phyloP scores from a whole-genome alignment of 208 protist genomes.

The Tritrichomonas musculus region DNA sequence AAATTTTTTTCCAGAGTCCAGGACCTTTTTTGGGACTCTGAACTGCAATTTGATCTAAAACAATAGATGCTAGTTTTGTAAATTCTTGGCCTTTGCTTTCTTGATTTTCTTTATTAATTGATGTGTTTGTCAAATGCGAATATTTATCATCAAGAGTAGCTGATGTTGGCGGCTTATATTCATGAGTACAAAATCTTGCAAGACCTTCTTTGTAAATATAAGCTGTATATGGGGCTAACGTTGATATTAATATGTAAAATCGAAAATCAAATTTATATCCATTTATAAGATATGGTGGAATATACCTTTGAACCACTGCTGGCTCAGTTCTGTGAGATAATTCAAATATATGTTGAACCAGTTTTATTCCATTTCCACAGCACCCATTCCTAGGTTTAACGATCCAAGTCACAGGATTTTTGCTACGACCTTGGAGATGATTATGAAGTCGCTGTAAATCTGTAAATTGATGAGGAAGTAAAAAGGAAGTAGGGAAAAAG shows the following conservation, averaged over 20 bases:
- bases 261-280: slow-evolving; percentile 51
- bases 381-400: background rate
- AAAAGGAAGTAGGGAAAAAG: background rate
- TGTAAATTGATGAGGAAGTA: background rate
- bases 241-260: slow-evolving; percentile 25
- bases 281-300: slow-evolving; percentile 33
- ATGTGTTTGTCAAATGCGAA: background rate
- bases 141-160: background rate
- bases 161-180: background rate
- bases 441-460: background rate
- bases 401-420: background rate
- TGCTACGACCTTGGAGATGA: background rate
- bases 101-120: background rate
- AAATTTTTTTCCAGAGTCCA: background rate
- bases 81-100: background rate
- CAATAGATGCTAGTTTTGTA: background rate
- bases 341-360: background rate
- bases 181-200: slow-evolving; percentile 10
- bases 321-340: background rate
- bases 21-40: background rate
- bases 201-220: slow-evolving; percentile 36
- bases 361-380: background rate
- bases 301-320: background rate
- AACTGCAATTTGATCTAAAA: background rate
- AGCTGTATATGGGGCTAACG: background rate